Evolutionary conservation across 2,329 filamentous ascomycete species (phyloP).

Genomic region (Botrytis pseudocinerea): DNA sequence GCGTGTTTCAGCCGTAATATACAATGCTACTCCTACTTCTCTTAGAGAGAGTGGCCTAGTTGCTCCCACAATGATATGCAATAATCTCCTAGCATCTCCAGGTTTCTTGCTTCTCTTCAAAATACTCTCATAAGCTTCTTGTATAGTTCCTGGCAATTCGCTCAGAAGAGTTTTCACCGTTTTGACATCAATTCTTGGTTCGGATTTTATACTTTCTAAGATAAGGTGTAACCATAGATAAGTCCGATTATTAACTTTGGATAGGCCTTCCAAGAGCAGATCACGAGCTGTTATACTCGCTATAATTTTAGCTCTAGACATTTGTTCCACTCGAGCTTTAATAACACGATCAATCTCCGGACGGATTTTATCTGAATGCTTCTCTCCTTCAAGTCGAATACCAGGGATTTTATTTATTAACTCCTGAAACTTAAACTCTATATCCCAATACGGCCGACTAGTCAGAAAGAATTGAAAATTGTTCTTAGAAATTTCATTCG

Average conservation of each 20-base stretch:
- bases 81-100: constrained; percentile 8
- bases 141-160: constrained; percentile 2
- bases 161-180: background rate
- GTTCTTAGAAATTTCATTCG: background rate
- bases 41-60: constrained; percentile 16
- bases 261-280: background rate
- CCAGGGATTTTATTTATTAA: constrained; percentile 1
- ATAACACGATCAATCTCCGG: constrained; percentile 25
- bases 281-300: constrained; percentile 7
- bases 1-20: constrained; percentile 3
- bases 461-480: constrained; percentile 20
- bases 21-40: constrained; percentile 17
- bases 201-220: constrained; percentile 8
- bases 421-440: constrained; percentile 10
- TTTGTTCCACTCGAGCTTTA: constrained; percentile 4
- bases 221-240: constrained; percentile 26
- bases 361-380: constrained; percentile 14
- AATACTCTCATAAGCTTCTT: constrained; percentile 21
- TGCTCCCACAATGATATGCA: constrained; percentile 22
- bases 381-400: constrained; percentile 21
- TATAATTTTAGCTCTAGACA: background rate
- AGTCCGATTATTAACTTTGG: constrained; percentile 17
- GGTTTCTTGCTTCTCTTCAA: constrained; percentile 9
- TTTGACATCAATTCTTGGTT: background rate
- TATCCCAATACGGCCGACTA: constrained; percentile 22